Conservation (phyloP, 2,329 filamentous ascomycete species). For the Bipolaris sorokiniana region DNA sequence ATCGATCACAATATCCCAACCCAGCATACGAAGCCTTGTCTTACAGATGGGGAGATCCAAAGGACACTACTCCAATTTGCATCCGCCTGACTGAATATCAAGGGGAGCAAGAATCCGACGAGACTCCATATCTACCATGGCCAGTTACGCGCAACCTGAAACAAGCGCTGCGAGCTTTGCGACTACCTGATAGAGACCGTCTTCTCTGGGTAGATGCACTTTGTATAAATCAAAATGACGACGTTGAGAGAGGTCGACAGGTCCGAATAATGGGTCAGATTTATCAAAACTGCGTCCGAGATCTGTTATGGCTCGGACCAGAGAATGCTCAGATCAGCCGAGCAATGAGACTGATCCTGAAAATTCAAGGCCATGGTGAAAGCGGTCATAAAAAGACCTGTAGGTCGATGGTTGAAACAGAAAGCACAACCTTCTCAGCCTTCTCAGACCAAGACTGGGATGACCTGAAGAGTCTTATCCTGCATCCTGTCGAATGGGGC, state of each 20-base stretch:
- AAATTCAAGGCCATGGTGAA: not conserved
- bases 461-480: not conserved
- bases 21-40: constrained; percentile 4
- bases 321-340: not conserved
- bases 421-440: not conserved
- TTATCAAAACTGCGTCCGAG: not conserved
- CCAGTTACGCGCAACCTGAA: not conserved
- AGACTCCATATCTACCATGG: not conserved
- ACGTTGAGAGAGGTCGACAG: not conserved
- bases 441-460: not conserved
- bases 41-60: constrained; percentile 1
- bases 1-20: not conserved
- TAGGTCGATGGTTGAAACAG: not conserved
- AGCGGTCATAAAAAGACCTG: not conserved
- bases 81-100: not conserved
- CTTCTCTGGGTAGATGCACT: constrained; percentile 2
- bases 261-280: not conserved
- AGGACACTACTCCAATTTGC: not conserved
- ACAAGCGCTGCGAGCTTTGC: constrained; percentile 1
- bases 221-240: constrained; percentile 1
- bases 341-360: not conserved
- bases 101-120: not conserved
- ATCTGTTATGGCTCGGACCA: not conserved
- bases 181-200: not conserved
- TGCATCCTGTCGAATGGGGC: not conserved